Evolutionary conservation across 768 basidiomycete genomes (phyloP).

Genomic region (Hygrophoropsis aurantiaca): DNA sequence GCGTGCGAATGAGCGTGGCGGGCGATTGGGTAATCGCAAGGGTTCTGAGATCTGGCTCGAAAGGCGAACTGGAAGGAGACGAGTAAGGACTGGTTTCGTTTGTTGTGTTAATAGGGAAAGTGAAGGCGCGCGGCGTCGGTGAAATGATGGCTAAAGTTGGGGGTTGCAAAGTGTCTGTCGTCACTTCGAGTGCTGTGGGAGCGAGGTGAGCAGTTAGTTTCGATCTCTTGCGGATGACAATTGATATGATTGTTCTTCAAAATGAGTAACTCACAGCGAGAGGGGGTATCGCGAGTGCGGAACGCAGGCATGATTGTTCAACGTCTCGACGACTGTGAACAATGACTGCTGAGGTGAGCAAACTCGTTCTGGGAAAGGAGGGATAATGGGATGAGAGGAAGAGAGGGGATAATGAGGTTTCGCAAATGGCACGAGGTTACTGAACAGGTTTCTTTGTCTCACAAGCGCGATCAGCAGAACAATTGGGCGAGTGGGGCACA

Average conservation of each 20-base stretch:
- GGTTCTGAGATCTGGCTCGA: conserved; percentile 64
- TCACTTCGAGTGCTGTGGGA: conserved; percentile 71
- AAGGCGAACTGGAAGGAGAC: conserved; percentile 68
- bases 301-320: conserved; percentile 71
- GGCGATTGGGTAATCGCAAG: conserved; percentile 45
- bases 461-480: conserved; percentile 49
- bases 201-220: conserved; percentile 16
- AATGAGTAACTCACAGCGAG: conserved; percentile 39
- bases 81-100: conserved; percentile 55
- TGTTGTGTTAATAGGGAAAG: conserved; percentile 39
- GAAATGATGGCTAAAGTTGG: conserved; percentile 58
- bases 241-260: background rate
- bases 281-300: conserved; percentile 74
- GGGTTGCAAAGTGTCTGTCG: conserved; percentile 57
- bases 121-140: conserved; percentile 57
- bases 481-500: conserved; percentile 67
- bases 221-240: conserved; percentile 1
- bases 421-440: conserved; percentile 38
- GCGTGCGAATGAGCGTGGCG: conserved; percentile 36
- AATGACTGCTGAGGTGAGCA: conserved; percentile 33
- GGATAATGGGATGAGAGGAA: conserved; percentile 32
- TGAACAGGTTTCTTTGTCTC: conserved; percentile 52
- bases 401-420: conserved; percentile 47
- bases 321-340: conserved; percentile 22
- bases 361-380: conserved; percentile 34